Evolutionary conservation across 257 asterid genomes (phyloP).

Genomic region (Solanum chmielewskii): DNA sequence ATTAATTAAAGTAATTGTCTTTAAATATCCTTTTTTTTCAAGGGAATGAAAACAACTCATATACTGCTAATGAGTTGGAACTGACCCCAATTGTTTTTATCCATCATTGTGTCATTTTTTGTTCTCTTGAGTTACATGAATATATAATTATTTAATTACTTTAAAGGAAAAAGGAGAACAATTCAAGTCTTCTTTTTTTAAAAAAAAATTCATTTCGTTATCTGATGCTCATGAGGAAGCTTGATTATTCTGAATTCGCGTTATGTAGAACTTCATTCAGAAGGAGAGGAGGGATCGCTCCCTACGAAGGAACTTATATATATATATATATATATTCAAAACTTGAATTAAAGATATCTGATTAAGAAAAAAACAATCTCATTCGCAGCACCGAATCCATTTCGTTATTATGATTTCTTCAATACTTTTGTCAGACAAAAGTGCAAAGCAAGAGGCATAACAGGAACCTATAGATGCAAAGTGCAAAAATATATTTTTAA

Average conservation of each 20-base stretch:
- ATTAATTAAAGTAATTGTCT: not conserved
- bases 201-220: no score
- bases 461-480: not conserved
- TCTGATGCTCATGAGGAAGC: not conserved
- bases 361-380: no score
- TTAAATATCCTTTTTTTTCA: not conserved
- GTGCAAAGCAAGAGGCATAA: not conserved
- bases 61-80: not conserved
- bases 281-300: no score
- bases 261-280: not conserved
- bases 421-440: not conserved
- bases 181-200: not conserved
- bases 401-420: not conserved
- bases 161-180: not conserved
- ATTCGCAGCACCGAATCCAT: rapidly evolving
- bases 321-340: no score
- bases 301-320: no score
- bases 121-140: not conserved
- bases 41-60: not conserved
- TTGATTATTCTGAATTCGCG: rapidly evolving
- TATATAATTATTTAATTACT: not conserved
- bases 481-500: not conserved
- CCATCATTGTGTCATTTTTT: not conserved
- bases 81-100: not conserved
- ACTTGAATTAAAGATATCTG: no score